A percentile compares a stretch with the other conserved stretches of the same genome.
phyloP scores from a whole-genome alignment of 129 eudicot genomes.

The Glebionis coronaria region DNA sequence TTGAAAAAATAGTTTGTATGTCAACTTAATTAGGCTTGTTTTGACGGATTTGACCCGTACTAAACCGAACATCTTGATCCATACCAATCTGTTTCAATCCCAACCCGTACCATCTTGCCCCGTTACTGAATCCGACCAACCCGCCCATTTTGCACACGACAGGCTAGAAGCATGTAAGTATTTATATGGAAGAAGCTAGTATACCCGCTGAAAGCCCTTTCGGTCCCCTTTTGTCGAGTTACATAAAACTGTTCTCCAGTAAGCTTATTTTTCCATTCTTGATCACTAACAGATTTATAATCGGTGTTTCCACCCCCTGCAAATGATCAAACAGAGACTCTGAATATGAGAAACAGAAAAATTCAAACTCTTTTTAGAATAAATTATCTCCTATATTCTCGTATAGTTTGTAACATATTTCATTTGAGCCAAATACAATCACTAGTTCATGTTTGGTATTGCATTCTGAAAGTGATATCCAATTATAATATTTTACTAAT shows the following conservation, averaged over 20 bases:
- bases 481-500: neutral
- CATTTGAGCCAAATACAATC: neutral
- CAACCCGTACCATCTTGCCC: neutral
- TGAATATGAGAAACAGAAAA: neutral
- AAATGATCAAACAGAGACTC: neutral
- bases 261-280: slow-evolving; percentile 73
- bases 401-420: neutral
- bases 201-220: slow-evolving; percentile 93
- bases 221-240: slow-evolving; percentile 88
- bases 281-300: slow-evolving; percentile 56
- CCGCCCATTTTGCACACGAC: neutral
- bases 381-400: neutral
- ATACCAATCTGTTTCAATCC: too few species aligned
- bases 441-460: neutral
- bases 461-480: neutral
- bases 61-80: too few species aligned
- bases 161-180: neutral
- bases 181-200: neutral
- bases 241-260: slow-evolving; percentile 67
- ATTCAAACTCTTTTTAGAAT: neutral
- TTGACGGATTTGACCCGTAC: too few species aligned
- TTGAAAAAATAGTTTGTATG: too few species aligned
- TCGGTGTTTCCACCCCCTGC: slow-evolving; percentile 52
- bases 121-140: neutral
- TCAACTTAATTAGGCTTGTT: too few species aligned